Base-by-base conservation (phyloP, 768 basidiomycete genomes). In the Hemileccinum rubropunctum region DNA sequence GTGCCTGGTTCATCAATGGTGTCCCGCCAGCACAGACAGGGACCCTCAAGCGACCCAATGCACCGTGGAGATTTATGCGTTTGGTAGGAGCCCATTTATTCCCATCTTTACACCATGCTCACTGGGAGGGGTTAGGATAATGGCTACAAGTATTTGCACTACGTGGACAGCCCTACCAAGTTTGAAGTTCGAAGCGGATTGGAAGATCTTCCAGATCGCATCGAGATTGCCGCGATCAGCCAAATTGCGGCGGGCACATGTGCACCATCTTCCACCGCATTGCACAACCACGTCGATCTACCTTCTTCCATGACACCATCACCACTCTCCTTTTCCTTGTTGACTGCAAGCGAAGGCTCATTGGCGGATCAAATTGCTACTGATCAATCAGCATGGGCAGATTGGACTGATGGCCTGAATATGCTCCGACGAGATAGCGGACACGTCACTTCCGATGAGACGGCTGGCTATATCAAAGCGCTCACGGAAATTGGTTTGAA, bases 341-440 rank as follows among this genome's bases (percentile, higher is more conserved):
- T 91, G 45, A 84, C 79, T 50, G 75, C 81, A 7, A 81, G 78
- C 58, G 86, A 87, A 58, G 83, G 81, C 17, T 83, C 86, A 2
- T 63, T 91, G 50, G 89, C 86, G 4, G 88, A 91, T 63, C 80
- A 85, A 50, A 83, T 91, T 58, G 88, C 90, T 3, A 81, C 84
- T 26, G 83, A 92, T 65, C 78, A 81, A 45, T 82, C 84, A 15
- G 75, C 86, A 15, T 94, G 89, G 86, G 87, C 90, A 14, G 93
- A 95, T 70, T 95, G 93, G 93, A 91, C 91, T 3, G 93, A 95
- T 65, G 93, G 92, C 4, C 63, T 95, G 66, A 91, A 91, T 59
- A 88, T 95, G 83, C 76, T 95, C 36, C 75, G 90, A 35, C 73
- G 83, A 45, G 89, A 88, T 56, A 83, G 89, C 15, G 87, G 88